Percentiles rank a stretch among this genome's conserved stretches.
These are phyloP conservation scores for Globisporangium orthogonon DNA, from an alignment of 352 stramenopile species.

Conservation along the genomic window DNA sequence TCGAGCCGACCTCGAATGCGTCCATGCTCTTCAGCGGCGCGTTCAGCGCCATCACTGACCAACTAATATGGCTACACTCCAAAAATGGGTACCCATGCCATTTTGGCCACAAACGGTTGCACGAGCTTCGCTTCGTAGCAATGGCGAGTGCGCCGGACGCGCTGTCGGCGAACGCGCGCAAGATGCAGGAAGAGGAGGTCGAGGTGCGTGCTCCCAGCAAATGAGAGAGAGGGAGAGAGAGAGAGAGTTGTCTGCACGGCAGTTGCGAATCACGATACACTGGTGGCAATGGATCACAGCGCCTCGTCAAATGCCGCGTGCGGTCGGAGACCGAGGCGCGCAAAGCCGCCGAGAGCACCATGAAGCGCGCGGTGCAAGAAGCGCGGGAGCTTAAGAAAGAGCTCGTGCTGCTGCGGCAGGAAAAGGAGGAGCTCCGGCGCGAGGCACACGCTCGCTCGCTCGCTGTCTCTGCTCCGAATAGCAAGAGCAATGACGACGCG, in stretches of 20 bases:
- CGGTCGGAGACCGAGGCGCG: constrained; percentile 68
- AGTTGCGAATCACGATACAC: too few species aligned
- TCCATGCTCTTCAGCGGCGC: constrained; percentile 35
- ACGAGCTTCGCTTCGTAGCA: not conserved
- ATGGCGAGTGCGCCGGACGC: constrained; percentile 6
- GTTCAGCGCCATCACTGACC: constrained; percentile 30
- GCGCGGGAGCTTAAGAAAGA: constrained; percentile 73
- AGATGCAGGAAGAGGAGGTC: constrained; percentile 56
- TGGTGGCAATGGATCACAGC: constrained; percentile 15
- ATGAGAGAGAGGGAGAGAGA: not conserved
- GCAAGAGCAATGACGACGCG: not conserved
- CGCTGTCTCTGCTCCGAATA: constrained; percentile 4
- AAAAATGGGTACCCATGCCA: not conserved
- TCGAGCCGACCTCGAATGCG: constrained; percentile 35
- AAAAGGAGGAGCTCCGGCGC: constrained; percentile 52
- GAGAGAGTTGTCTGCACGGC: not conserved
- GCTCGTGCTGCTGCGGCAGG: constrained; percentile 61
- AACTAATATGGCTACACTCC: not conserved
- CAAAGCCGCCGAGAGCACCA: constrained; percentile 62
- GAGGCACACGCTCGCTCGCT: constrained; percentile 16
- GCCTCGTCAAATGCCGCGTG: constrained; percentile 70
- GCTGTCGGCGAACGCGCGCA: constrained; percentile 38
- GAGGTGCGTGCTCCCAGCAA: constrained; percentile 22
- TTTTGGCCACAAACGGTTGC: not conserved
- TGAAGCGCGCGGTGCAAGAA: constrained; percentile 71